Conservation (phyloP, 75 land plant species). For the Cunninghamia lanceolata region DNA sequence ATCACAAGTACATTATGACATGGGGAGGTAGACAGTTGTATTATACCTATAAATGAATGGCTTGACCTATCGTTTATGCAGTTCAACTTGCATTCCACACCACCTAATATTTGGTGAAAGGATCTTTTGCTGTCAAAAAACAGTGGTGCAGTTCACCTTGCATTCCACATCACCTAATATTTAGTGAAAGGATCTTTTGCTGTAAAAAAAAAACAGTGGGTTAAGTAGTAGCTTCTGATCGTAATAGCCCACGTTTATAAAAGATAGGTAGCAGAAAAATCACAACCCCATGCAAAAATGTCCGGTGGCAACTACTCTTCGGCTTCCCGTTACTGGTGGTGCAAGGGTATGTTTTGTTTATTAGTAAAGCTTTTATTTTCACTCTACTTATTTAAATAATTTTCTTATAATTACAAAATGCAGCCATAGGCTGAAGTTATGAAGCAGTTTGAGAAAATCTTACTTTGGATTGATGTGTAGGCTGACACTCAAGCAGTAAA, state of each 20-base stretch:
- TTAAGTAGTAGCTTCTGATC: neutral
- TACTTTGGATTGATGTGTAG: constrained; percentile 28
- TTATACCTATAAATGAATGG: neutral
- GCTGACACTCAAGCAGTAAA: constrained; percentile 67
- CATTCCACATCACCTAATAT: too few species aligned
- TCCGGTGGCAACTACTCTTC: constrained; percentile 76
- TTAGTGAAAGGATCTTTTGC: too few species aligned
- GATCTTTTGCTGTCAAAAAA: neutral
- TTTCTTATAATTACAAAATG: neutral
- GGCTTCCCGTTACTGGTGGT: constrained; percentile 81
- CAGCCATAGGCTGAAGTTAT: neutral
- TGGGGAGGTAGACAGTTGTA: neutral
- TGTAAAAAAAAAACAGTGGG: too few species aligned
- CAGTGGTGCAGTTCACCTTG: too few species aligned
- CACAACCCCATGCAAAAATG: too few species aligned
- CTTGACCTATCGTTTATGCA: neutral
- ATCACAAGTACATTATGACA: neutral
- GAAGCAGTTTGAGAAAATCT: neutral
- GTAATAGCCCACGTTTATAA: neutral
- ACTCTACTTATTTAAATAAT: neutral
- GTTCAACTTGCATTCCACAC: neutral
- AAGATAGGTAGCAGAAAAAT: too few species aligned
- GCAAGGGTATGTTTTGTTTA: constrained; percentile 56
- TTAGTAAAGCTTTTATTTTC: neutral
- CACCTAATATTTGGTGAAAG: neutral